phyloP scores from a whole-genome alignment of 2,329 filamentous ascomycete species.

The Epichloe elymi region DNA sequence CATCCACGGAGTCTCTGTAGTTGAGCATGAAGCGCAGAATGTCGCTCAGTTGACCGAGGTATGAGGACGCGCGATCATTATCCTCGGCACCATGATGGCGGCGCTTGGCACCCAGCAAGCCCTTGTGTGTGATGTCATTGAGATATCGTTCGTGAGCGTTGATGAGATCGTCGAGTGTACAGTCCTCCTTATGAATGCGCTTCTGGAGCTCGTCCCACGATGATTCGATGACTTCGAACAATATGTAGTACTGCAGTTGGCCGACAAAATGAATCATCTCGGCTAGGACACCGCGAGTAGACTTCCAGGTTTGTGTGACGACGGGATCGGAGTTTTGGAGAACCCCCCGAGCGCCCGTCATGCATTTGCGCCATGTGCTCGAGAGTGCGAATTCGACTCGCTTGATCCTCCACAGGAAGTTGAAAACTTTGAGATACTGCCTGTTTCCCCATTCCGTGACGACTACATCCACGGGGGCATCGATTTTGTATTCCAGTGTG shows the following conservation, averaged over 20 bases:
- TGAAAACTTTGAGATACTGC: conserved; percentile 98
- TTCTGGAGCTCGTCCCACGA: conserved; percentile 86
- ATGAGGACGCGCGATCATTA: conserved; percentile 64
- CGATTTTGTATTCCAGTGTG: conserved; percentile 96
- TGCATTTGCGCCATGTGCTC: conserved; percentile 86
- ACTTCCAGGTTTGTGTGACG: conserved; percentile 75
- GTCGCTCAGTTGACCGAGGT: conserved; percentile 83
- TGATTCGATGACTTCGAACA: conserved; percentile 96
- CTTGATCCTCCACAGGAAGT: conserved; percentile 97
- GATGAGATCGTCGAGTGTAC: conserved; percentile 90
- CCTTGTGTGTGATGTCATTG: conserved; percentile 89
- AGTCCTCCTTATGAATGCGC: conserved; percentile 69
- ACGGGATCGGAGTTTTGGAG: conserved; percentile 58
- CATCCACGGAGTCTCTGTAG: conserved; percentile 88
- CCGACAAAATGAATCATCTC: conserved; percentile 99
- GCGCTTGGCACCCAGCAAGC: conserved; percentile 64
- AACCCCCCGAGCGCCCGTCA: conserved; percentile 93
- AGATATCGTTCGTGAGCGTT: conserved; percentile 83
- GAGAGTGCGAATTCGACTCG: conserved; percentile 88
- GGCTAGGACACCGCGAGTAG: conserved; percentile 72
- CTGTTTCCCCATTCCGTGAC: conserved; percentile 91
- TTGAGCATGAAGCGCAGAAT: conserved; percentile 86
- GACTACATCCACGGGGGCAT: conserved; percentile 90
- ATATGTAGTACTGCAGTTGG: conserved; percentile 94
- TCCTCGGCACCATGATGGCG: conserved; percentile 32